Conservation (phyloP, 169 alveolate species). For the Pseudocohnilembus persalinus region DNA sequence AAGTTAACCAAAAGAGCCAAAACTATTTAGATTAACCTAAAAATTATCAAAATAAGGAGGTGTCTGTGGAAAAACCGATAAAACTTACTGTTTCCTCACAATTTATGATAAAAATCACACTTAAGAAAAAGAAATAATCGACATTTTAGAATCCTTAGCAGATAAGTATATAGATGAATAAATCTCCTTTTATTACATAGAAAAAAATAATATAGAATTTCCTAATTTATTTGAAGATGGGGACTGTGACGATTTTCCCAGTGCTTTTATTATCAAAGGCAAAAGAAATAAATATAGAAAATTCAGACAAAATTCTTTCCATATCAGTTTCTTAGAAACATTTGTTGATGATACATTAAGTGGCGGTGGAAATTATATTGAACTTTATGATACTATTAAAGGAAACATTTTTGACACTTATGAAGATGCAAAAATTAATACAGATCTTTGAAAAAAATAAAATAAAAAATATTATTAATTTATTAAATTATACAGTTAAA, state of each 20-base stretch:
- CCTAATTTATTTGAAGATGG: constrained; percentile 28
- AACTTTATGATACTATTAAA: constrained; percentile 10
- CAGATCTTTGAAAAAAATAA: constrained; percentile 27
- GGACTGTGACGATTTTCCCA: constrained; percentile 26
- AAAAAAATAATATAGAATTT: constrained; percentile 19
- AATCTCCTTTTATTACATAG: constrained; percentile 27
- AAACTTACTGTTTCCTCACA: constrained; percentile 64
- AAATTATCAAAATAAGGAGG: constrained; percentile 51
- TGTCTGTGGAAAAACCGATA: constrained; percentile 64
- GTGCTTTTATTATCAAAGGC: constrained; percentile 36
- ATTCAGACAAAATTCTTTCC: not conserved
- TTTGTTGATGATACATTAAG: constrained; percentile 44
- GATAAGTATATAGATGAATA: constrained; percentile 13
- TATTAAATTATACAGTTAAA: too few relatives aligned
- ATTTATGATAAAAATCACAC: constrained; percentile 52
- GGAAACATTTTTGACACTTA: constrained; percentile 22
- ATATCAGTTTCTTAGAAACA: not conserved
- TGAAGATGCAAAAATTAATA: constrained; percentile 1
- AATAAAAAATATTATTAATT: too few relatives aligned
- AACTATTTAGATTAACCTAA: constrained; percentile 50
- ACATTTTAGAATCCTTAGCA: constrained; percentile 20
- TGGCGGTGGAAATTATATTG: constrained; percentile 33
- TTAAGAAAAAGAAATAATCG: too few relatives aligned
- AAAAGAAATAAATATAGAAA: constrained; percentile 33
- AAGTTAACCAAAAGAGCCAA: constrained; percentile 21